phyloP scores from a whole-genome alignment of 1,139 yeast genomes.

The Yamadazyma taylorii region DNA sequence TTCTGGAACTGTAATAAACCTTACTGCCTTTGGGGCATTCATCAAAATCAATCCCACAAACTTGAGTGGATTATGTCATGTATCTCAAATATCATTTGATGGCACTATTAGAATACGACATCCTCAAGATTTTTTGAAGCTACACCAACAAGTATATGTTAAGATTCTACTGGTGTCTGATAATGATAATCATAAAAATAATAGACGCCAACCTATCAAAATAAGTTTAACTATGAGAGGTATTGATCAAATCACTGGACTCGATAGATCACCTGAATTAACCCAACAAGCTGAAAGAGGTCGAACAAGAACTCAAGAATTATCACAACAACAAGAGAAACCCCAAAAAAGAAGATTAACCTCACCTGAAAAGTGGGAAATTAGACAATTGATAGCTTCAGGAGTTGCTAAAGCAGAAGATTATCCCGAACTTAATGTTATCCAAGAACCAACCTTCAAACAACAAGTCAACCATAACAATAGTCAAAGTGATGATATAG shows the following conservation, averaged over 20 bases:
- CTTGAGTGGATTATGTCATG: conserved; percentile 67
- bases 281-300: conserved; percentile 3
- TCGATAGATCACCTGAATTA: conserved; percentile 30
- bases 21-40: conserved; percentile 79
- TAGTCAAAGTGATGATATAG: conserved; percentile 36
- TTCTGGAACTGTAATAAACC: conserved; percentile 57
- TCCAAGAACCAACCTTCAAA: conserved; percentile 37
- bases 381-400: conserved; percentile 76
- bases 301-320: not conserved
- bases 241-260: conserved; percentile 73
- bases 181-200: conserved; percentile 36
- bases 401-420: conserved; percentile 72
- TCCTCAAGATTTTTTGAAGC: conserved; percentile 58
- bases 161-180: conserved; percentile 33
- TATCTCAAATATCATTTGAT: conserved; percentile 60
- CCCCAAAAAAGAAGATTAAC: conserved; percentile 52
- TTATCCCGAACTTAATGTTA: conserved; percentile 58
- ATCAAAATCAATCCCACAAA: conserved; percentile 32
- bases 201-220: conserved; percentile 27
- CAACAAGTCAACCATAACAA: too few relatives aligned
- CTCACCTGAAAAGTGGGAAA: conserved; percentile 91
- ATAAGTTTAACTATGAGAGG: conserved; percentile 69
- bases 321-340: conserved; percentile 5
- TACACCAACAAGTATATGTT: conserved; percentile 66
- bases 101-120: conserved; percentile 47